Evolutionary conservation across 2,329 filamentous ascomycete genomes (phyloP).

Genomic region (Ceratocystis lukuohia): DNA sequence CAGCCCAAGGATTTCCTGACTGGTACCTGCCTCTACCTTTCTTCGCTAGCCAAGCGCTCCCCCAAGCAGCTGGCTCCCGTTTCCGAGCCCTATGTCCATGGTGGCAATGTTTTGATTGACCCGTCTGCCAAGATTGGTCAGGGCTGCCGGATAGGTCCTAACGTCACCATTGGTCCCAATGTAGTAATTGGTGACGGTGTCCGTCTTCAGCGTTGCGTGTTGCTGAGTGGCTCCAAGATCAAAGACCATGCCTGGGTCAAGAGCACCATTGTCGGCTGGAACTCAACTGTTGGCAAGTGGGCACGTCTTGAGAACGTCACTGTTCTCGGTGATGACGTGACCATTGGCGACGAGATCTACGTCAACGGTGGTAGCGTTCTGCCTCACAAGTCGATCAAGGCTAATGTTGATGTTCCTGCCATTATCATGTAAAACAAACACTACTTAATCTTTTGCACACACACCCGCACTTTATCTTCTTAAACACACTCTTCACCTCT

Average conservation of each 20-base stretch:
- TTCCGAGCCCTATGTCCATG: conserved; percentile 68
- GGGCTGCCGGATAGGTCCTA: conserved; percentile 95
- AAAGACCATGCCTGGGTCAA: conserved; percentile 99
- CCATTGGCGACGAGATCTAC: conserved; percentile 95
- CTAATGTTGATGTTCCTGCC: conserved; percentile 73
- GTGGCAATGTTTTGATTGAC: conserved; percentile 92
- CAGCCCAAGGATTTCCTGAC: conserved; percentile 97
- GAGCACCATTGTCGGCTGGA: conserved; percentile 97
- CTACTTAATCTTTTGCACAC: conserved; percentile 8
- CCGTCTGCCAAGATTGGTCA: conserved; percentile 90
- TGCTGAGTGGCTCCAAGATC: conserved; percentile 80
- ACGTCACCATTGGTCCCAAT: conserved; percentile 88
- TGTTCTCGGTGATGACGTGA: conserved; percentile 95
- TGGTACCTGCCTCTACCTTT: conserved; percentile 91
- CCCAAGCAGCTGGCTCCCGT: conserved; percentile 67
- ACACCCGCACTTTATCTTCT: conserved; percentile 12
- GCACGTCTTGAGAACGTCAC: conserved; percentile 93
- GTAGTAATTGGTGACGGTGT: conserved; percentile 91
- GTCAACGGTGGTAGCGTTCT: conserved; percentile 93
- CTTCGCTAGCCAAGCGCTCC: conserved; percentile 77
- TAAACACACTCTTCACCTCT: conserved; percentile 15
- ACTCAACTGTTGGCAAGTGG: conserved; percentile 91
- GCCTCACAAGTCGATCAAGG: conserved; percentile 98
- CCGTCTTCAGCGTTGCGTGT: conserved; percentile 79
- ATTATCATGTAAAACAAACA: conserved; percentile 47